Evolutionary conservation across 2,329 filamentous ascomycete species (phyloP).

Genomic region (Aspergillus awamori): DNA sequence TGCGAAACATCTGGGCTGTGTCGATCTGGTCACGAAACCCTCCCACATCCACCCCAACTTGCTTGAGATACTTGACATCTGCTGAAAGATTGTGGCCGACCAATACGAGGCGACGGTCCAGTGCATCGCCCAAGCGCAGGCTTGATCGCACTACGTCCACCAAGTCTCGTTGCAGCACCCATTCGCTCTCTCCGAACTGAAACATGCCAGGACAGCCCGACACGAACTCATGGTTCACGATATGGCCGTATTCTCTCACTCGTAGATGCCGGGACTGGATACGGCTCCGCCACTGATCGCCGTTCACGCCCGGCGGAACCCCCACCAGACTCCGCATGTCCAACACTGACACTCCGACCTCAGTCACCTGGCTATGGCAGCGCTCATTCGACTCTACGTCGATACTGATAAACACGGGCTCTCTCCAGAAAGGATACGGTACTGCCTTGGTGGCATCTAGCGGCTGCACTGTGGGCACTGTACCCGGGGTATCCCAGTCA

Average conservation of each 20-base stretch:
- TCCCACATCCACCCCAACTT: slow-evolving; percentile 58
- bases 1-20: slow-evolving; percentile 70
- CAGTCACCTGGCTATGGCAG: slow-evolving; percentile 69
- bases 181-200: slow-evolving; percentile 66
- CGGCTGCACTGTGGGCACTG: slow-evolving; percentile 27
- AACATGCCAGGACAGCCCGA: slow-evolving; percentile 76
- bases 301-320: slow-evolving; percentile 63
- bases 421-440: slow-evolving; percentile 53
- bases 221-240: slow-evolving; percentile 70
- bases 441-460: slow-evolving; percentile 52
- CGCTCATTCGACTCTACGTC: slow-evolving; percentile 83
- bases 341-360: slow-evolving; percentile 80
- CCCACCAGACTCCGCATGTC: slow-evolving; percentile 66
- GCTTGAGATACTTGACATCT: slow-evolving; percentile 70
- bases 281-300: slow-evolving; percentile 65
- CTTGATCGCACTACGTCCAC: slow-evolving; percentile 53
- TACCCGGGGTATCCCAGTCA: slow-evolving; percentile 20
- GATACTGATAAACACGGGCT: slow-evolving; percentile 73
- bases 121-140: slow-evolving; percentile 49
- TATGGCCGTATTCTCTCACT: slow-evolving; percentile 67
- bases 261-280: slow-evolving; percentile 77
- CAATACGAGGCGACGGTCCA: slow-evolving; percentile 66
- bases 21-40: slow-evolving; percentile 70
- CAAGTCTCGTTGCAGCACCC: slow-evolving; percentile 52
- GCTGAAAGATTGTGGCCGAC: slow-evolving; percentile 73